phyloP scores from a whole-genome alignment of 2,329 filamentous ascomycete species.

The Aspergillus bombycis region DNA sequence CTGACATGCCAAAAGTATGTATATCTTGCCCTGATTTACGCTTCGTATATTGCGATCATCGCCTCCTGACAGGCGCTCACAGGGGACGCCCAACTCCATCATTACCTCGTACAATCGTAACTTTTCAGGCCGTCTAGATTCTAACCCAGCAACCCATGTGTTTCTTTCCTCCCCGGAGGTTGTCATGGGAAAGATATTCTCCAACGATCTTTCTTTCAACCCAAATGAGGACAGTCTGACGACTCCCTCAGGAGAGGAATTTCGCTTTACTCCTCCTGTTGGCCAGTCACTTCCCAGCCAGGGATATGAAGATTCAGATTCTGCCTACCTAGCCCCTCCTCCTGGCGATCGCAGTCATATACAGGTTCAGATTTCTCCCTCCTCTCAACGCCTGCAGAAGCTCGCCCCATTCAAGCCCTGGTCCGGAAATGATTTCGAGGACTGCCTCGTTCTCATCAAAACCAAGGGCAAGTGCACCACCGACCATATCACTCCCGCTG shows the following conservation, averaged over 20 bases:
- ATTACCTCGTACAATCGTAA: slow-evolving; percentile 99
- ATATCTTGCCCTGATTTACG: neutral
- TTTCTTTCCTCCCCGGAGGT: too few species aligned
- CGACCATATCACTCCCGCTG: too few species aligned
- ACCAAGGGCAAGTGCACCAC: slow-evolving; percentile 56
- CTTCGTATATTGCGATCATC: neutral
- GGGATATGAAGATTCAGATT: too few species aligned
- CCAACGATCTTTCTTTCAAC: too few species aligned
- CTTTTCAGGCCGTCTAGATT: slow-evolving; percentile 97
- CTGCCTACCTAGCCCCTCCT: too few species aligned
- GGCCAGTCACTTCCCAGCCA: too few species aligned
- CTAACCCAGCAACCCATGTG: slow-evolving; percentile 61
- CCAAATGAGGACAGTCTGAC: too few species aligned
- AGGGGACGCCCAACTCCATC: slow-evolving; percentile 94
- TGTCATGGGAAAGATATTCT: too few species aligned
- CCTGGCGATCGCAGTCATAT: slow-evolving; percentile 52
- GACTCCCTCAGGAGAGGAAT: too few species aligned
- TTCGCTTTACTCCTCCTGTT: too few species aligned
- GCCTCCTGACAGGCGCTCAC: slow-evolving; percentile 45
- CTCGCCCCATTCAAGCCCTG: slow-evolving; percentile 83
- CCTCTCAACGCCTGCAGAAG: slow-evolving; percentile 91
- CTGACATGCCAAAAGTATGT: slow-evolving; percentile 61
- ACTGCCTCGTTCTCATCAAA: slow-evolving; percentile 95
- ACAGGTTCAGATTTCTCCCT: slow-evolving; percentile 79
- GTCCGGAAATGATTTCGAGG: slow-evolving; percentile 85